A percentile compares a stretch with the other conserved stretches of the same genome.
Evolutionary conservation across 306 rosid species (phyloP).

Genomic region (Fagus crenata): DNA sequence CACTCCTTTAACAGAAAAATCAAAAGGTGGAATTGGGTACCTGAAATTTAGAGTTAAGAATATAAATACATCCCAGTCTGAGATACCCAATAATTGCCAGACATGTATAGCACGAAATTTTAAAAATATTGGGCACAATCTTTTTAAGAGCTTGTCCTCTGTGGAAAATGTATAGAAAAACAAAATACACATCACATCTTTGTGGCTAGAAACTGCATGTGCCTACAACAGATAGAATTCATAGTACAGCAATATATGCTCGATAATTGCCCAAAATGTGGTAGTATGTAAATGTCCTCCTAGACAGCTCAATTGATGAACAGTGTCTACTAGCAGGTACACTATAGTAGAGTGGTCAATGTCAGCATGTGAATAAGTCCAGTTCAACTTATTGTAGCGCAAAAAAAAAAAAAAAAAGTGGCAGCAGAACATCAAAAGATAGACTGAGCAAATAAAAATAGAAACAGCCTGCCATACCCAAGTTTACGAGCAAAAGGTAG

Average conservation of each 20-base stretch:
- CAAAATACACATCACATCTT: not conserved
- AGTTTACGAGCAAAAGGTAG: constrained; percentile 89
- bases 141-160: not conserved
- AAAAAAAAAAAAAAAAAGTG: not conserved
- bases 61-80: not conserved
- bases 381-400: too few relatives aligned
- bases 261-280: not conserved
- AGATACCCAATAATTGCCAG: constrained; percentile 2
- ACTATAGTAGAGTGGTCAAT: not conserved
- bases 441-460: constrained; percentile 18
- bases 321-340: not conserved
- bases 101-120: not conserved
- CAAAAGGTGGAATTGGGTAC: constrained; percentile 80
- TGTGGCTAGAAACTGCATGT: not conserved
- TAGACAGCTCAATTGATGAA: not conserved
- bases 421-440: constrained; percentile 3
- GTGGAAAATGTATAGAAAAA: not conserved
- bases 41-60: constrained; percentile 39
- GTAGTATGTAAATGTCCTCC: not conserved
- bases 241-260: not conserved
- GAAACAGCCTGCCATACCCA: constrained; percentile 59
- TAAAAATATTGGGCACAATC: not conserved
- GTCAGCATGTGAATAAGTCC: not conserved
- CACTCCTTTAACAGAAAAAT: constrained; percentile 92
- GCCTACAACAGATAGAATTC: constrained; percentile 1